Evolutionary conservation across 2,329 filamentous ascomycete genomes (phyloP), one percentile per base, ranked within the genome.

Genomic region (Aspergillus neoniger): DNA sequence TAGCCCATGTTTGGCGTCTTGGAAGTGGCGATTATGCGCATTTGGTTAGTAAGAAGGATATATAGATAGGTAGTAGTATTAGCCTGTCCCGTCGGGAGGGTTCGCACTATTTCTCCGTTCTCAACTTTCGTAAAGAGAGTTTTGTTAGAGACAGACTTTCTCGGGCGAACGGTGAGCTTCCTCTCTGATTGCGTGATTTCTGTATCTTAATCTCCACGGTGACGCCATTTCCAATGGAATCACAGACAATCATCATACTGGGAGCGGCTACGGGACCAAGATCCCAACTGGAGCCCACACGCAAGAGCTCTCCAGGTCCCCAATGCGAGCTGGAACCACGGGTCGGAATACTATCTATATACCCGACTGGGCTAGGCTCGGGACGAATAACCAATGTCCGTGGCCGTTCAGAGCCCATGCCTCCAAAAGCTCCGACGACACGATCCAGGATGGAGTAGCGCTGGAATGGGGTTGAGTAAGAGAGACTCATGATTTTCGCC

Each of bases 281-380:
- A 63, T 64, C 54, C 41, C 38, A 39, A 28, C 50, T 63, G 60
- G 60, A 58, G 59, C 63, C 60, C 56, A 64, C 58, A 51, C 59
- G 58, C 36, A 51, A 21, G 23, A 25, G 32, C 36, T 41, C 51
- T 23, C 50, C 55, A 43, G 17, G 17, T 38, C 44, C 32, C 38
- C 21, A 55, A 28, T 19, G 10, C 38, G 36, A 17, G 39, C 39
- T 54, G 12, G 49, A 63, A 50, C 60, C 63, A 57, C 55, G 61
- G 62, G 54, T 60, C 63, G 50, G 43, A 6, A 56, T 39, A 28
- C 48, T 56, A 52, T 58, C 60, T 54, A 62, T 51, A 56, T 63
- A 39, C 64, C 58, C 19, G n/a, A 58, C 48, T 32, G 15, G 58
- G 65, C 19, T 67, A 66, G 61, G 49, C 49, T 57, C 57, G 56